Evolutionary conservation across 169 alveolate genomes (phyloP).

Genomic region (Sarcocystis neurona): DNA sequence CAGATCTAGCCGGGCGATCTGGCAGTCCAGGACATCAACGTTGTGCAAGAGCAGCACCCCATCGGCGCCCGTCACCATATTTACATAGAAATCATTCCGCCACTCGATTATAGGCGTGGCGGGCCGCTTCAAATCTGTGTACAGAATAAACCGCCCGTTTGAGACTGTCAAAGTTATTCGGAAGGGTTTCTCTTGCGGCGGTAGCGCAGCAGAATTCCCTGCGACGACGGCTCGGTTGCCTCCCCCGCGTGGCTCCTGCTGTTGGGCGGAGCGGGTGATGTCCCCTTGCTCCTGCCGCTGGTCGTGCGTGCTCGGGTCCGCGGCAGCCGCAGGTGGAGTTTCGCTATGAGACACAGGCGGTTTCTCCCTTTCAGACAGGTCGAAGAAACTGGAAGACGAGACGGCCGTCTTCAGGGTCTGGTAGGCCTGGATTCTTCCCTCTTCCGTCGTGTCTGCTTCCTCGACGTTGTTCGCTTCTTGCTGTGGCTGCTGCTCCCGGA

Average conservation of each 20-base stretch:
- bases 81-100: conserved; percentile 70
- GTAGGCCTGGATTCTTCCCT: no score
- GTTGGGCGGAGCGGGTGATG: background rate
- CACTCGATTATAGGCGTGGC: conserved; percentile 71
- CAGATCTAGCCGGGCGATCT: conserved; percentile 23
- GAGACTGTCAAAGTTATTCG: conserved; percentile 43
- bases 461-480: no score
- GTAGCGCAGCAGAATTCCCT: background rate
- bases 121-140: conserved; percentile 67
- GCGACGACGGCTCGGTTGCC: background rate
- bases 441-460: no score
- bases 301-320: background rate
- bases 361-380: no score
- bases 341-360: no score
- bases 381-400: no score
- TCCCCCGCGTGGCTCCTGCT: background rate
- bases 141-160: conserved; percentile 69
- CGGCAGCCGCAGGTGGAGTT: background rate
- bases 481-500: no score
- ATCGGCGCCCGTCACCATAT: conserved; percentile 39
- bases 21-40: conserved; percentile 10
- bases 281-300: background rate
- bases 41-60: background rate
- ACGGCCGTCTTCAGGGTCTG: no score
- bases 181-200: conserved; percentile 31